Evolutionary conservation across 192 early-diverging fungal genomes (phyloP), one percentile per base, ranked within the genome.

Genomic region (Thoreauomyces humboldtii): DNA sequence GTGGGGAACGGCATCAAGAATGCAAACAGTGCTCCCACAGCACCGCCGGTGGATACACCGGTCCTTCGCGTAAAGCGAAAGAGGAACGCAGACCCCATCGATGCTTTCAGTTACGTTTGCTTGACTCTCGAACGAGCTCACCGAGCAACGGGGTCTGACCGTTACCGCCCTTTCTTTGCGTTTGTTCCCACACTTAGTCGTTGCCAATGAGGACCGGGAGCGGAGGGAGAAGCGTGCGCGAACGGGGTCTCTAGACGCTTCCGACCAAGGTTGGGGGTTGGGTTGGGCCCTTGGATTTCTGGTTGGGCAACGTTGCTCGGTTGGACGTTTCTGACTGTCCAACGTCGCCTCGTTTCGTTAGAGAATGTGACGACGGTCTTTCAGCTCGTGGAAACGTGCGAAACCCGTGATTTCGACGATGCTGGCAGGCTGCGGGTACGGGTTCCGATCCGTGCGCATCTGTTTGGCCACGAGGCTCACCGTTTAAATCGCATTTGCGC

Each of bases 61-160:
- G 50, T 52, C 29, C 29, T 72, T 5, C 64, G 71, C 17, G 38
- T 72, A 31, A 72, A 72, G 28, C 64, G 71, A 15, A 72, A 72
- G 34, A 48, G 71, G 57, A 59, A 60, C 35, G 71, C 58, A 46
- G 71, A 72, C 59, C 71, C 71, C 6, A 43, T 72, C 11, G 60
- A 72, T 25, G 63, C 71, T 6, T 48, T 71, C n/a, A 52, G 61
- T n/a, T 63, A 48, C 7, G 59, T 27, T 7, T 2, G 29, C 7
- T 27, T n/a, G 34, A 5, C 32, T 7, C 19, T 36, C 33, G 27
- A n/a, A n/a, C n/a, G n/a, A n/a, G n/a, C n/a, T 27, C 9, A 7
- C 29, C 3, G 50, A 7, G 6, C 25, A 15, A 15, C 7, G 4
- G 3, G 25, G 5, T 6, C 7, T 2, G 27, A 24, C 31, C 55